phyloP scores from a whole-genome alignment of 345 rosid genomes.

The Mallotus nudiflorus region DNA sequence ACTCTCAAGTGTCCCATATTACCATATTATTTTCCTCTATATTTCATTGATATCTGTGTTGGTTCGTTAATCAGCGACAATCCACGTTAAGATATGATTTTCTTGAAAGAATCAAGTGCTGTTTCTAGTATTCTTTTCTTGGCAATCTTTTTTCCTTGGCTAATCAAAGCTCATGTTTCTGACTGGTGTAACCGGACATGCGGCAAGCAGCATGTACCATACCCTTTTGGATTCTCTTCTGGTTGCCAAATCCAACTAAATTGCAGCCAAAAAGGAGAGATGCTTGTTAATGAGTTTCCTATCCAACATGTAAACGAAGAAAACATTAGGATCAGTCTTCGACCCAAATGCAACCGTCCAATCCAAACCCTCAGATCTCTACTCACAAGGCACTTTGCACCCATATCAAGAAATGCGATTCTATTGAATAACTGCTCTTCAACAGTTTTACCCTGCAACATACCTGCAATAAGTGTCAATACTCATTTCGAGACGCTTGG shows the following conservation, averaged over 20 bases:
- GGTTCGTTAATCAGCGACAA: too few species aligned
- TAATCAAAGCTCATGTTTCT: constrained; percentile 14
- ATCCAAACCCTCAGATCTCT: constrained; percentile 38
- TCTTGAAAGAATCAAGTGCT: background rate
- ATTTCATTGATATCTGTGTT: background rate
- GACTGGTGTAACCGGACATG: constrained; percentile 42
- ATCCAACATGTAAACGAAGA: constrained; percentile 20
- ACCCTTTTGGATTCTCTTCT: constrained; percentile 69
- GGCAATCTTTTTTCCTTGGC: background rate
- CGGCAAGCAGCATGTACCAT: constrained; percentile 20
- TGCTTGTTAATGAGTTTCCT: constrained; percentile 32
- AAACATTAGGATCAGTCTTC: constrained; percentile 34
- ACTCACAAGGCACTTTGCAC: constrained; percentile 43
- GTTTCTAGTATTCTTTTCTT: constrained; percentile 3
- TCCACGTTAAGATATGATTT: background rate
- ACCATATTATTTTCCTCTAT: background rate
- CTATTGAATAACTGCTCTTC: constrained; percentile 43
- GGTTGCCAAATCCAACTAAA: constrained; percentile 50
- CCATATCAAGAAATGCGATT: constrained; percentile 40
- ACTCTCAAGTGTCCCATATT: too few species aligned
- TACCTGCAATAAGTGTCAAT: constrained; percentile 32
- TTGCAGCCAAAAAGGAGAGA: constrained; percentile 33
- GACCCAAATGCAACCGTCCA: constrained; percentile 51
- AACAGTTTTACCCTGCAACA: constrained; percentile 11
- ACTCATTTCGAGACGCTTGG: constrained; percentile 34